Base-by-base conservation (phyloP, 345 rosid species). In the Aquilaria yunnanensis region DNA sequence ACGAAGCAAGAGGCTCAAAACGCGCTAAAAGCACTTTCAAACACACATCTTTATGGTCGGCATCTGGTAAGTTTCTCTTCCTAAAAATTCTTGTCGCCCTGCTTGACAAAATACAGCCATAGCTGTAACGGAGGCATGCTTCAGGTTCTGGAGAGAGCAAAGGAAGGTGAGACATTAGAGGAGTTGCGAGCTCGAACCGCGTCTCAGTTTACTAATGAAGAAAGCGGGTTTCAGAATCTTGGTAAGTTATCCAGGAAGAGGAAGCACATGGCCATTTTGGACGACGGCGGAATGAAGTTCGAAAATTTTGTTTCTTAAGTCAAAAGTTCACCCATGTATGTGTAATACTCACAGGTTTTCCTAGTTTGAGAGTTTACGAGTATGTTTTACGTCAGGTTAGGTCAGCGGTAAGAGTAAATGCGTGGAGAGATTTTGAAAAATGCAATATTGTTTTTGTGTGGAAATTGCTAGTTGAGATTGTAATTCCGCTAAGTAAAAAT, bases 1-100 rank as follows among this genome's bases (percentile, higher is more conserved):
- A 86, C 99, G 14, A 94, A 94, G 77, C 95, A 90, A 77, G 97
- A 94, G 73, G 89, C 96, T 3, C 79, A 73, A 63, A 94, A 83
- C 71, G 96, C 97, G 31, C 69, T 80, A 55, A 65, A 85, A 51
- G 78, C 91, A 48, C 87, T 86, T 62, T 72, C 91, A 34, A 83
- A 68, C 77, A 90, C 96, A 63, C 97, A 90, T 80, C 73, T 90
- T 14, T 88, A 90, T 23, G 97, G 96, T 52, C 90, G 97, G 54
- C 97, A 84, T 74, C 71, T 88, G 91, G 99, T 93, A 80, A 67
- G 83, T 65, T 54, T 6, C 23, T 60, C 10, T 63, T 12, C 43
- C 52, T 13, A 9, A n/a, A 48, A n/a, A 43, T 23, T 7, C 52
- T 47, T 14, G 13, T 23, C 23, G 14, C 23, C 23, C 47, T 52